These are phyloP conservation scores for Grigorovia yakushimaensis DNA, from an alignment of 805 yeast species.

Conservation along the genomic window DNA sequence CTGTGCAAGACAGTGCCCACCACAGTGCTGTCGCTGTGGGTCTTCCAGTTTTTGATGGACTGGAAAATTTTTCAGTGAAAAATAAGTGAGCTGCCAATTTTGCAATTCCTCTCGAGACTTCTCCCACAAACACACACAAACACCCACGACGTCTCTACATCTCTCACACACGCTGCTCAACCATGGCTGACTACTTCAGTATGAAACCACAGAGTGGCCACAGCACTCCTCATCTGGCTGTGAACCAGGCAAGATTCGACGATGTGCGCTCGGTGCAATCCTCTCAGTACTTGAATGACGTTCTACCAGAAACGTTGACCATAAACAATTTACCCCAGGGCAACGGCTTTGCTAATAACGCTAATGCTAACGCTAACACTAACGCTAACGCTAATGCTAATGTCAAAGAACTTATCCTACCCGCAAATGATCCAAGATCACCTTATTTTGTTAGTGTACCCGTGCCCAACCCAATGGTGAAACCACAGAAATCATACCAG, in stretches of 20 bases:
- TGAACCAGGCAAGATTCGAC: neutral
- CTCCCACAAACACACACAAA: too few relatives aligned
- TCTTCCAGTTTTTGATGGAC: slow-evolving; percentile 38
- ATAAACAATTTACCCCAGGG: slow-evolving; percentile 1
- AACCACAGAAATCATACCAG: slow-evolving; percentile 2
- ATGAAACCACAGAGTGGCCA: slow-evolving; percentile 2
- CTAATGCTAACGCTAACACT: neutral
- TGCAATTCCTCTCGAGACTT: neutral
- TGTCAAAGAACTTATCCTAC: slow-evolving; percentile 12
- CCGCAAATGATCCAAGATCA: slow-evolving; percentile 23
- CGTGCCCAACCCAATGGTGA: slow-evolving; percentile 22
- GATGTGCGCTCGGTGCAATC: slow-evolving; percentile 17
- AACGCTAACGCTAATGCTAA: neutral
- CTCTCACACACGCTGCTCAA: too few relatives aligned
- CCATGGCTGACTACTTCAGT: slow-evolving; percentile 23
- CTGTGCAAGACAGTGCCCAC: slow-evolving; percentile 74
- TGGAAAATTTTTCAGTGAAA: neutral
- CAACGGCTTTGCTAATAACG: neutral
- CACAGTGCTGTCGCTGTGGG: slow-evolving; percentile 52
- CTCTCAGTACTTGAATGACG: slow-evolving; percentile 18
- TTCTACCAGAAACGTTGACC: slow-evolving; percentile 11
- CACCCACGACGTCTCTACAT: too few relatives aligned
- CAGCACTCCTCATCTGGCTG: neutral
- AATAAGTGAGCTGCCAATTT: too few relatives aligned
- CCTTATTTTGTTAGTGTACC: slow-evolving; percentile 29